These are phyloP conservation scores for Akebia trifoliata DNA, from an alignment of 164 flowering plant genomes.

Conservation along the genomic window DNA sequence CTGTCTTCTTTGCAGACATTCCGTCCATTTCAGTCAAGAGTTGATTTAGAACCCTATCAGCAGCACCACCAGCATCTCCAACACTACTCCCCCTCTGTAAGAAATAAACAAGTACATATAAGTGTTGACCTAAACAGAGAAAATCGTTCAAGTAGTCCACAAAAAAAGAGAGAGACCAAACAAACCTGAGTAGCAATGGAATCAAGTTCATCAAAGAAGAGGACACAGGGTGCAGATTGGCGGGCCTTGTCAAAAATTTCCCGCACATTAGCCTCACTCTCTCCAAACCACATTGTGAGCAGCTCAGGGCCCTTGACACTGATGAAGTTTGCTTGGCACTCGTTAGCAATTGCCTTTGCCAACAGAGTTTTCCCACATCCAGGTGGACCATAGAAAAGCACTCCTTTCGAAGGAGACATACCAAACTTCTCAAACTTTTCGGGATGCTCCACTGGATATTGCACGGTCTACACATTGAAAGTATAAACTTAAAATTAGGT, in stretches of 20 bases:
- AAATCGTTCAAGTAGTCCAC: not conserved
- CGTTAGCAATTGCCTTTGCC: slow-evolving; percentile 90
- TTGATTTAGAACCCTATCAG: slow-evolving; percentile 82
- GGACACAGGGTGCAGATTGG: slow-evolving; percentile 80
- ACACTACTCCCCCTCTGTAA: slow-evolving; percentile 80
- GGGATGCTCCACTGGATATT: slow-evolving; percentile 97
- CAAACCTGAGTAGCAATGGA: slow-evolving; percentile 88
- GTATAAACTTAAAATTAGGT: not conserved
- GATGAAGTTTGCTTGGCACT: slow-evolving; percentile 86
- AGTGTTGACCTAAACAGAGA: not conserved
- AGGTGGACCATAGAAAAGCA: slow-evolving; percentile 87
- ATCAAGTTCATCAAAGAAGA: slow-evolving; percentile 86
- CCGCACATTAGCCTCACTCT: slow-evolving; percentile 86
- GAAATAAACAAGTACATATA: not conserved
- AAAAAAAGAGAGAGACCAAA: not conserved
- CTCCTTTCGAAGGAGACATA: slow-evolving; percentile 93
- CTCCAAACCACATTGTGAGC: slow-evolving; percentile 96
- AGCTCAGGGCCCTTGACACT: slow-evolving; percentile 87
- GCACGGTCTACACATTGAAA: slow-evolving; percentile 54
- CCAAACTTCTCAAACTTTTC: slow-evolving; percentile 91
- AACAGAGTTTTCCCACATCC: slow-evolving; percentile 89
- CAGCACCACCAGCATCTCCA: slow-evolving; percentile 94
- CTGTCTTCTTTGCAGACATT: slow-evolving; percentile 88
- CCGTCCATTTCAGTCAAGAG: slow-evolving; percentile 93
- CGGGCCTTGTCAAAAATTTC: slow-evolving; percentile 95